Conservation (phyloP, 169 alveolate species). For the Eimeria zaria region DNA sequence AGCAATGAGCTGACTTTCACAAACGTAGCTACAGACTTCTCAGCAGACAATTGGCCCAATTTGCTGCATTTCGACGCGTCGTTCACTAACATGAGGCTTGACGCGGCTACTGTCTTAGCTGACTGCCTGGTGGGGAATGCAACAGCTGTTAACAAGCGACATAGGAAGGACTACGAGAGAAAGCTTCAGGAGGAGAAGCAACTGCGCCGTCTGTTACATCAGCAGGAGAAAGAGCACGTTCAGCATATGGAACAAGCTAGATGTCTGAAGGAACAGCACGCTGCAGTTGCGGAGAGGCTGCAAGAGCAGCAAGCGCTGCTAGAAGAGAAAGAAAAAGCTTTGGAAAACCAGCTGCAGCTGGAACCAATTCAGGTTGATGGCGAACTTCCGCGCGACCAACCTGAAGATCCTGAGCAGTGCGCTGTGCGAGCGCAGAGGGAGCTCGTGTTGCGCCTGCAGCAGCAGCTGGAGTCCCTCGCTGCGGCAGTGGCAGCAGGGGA, state of each 20-base stretch:
- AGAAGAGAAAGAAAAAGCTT: slow-evolving; percentile 46
- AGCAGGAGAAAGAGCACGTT: slow-evolving; percentile 54
- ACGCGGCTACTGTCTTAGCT: slow-evolving; percentile 92
- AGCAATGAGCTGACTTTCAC: slow-evolving; percentile 91
- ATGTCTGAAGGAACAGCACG: slow-evolving; percentile 53
- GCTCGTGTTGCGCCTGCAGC: slow-evolving; percentile 60
- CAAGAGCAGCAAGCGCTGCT: slow-evolving; percentile 50
- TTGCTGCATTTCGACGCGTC: slow-evolving; percentile 91
- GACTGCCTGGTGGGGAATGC: slow-evolving; percentile 89
- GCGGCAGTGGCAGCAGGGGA: slow-evolving; percentile 80
- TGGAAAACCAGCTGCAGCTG: slow-evolving; percentile 52
- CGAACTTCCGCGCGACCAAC: slow-evolving; percentile 9
- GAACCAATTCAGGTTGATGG: slow-evolving; percentile 77
- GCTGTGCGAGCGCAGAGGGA: slow-evolving; percentile 77
- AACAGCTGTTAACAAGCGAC: slow-evolving; percentile 83
- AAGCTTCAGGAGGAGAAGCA: slow-evolving; percentile 77
- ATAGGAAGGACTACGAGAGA: slow-evolving; percentile 63
- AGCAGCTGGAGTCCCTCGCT: slow-evolving; percentile 60
- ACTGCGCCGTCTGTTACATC: slow-evolving; percentile 75
- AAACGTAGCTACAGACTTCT: slow-evolving; percentile 89
- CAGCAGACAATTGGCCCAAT: slow-evolving; percentile 92
- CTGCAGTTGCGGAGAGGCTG: slow-evolving; percentile 80
- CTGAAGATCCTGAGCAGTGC: slow-evolving; percentile 63
- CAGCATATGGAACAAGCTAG: slow-evolving; percentile 71
- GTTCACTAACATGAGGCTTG: slow-evolving; percentile 92